Conservation (phyloP, 352 stramenopile species). For the Pythium aquatile region DNA sequence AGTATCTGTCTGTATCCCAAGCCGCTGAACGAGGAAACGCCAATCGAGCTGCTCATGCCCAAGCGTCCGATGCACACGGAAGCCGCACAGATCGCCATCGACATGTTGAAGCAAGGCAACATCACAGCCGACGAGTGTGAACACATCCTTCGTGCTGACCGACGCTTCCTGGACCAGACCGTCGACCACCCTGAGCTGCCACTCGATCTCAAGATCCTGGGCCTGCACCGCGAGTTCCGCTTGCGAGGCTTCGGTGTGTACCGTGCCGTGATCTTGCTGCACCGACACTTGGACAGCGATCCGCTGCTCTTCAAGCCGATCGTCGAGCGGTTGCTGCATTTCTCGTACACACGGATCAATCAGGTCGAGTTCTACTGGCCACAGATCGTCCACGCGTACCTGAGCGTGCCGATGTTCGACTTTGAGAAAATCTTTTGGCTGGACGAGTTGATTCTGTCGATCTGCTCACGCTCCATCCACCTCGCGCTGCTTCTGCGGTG, state of each 20-base stretch:
- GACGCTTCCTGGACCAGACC: slow-evolving; percentile 81
- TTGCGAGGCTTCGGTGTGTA: slow-evolving; percentile 78
- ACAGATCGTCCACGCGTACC: slow-evolving; percentile 87
- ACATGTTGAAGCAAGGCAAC: slow-evolving; percentile 76
- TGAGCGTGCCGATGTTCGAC: slow-evolving; percentile 87
- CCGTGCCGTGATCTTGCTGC: slow-evolving; percentile 80
- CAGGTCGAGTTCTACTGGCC: slow-evolving; percentile 92
- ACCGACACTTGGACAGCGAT: slow-evolving; percentile 83
- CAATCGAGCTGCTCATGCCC: slow-evolving; percentile 88
- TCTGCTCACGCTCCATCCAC: slow-evolving; percentile 86
- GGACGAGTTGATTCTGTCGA: slow-evolving; percentile 84
- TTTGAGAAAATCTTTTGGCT: slow-evolving; percentile 91
- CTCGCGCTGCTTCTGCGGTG: slow-evolving; percentile 81
- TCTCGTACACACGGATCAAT: slow-evolving; percentile 88
- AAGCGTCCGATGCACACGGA: slow-evolving; percentile 78
- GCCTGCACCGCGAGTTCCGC: slow-evolving; percentile 85
- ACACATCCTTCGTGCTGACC: slow-evolving; percentile 79
- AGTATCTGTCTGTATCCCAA: slow-evolving; percentile 86
- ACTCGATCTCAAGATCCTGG: slow-evolving; percentile 83
- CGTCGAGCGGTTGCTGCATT: slow-evolving; percentile 79
- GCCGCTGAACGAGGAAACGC: slow-evolving; percentile 77
- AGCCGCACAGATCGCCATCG: slow-evolving; percentile 84
- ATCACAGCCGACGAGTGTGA: slow-evolving; percentile 89
- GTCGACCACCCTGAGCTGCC: slow-evolving; percentile 83
- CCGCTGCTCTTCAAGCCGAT: slow-evolving; percentile 87